Conservation (phyloP, 1,284 basidiomycete genomes). For the Leccinum subrobustum region DNA sequence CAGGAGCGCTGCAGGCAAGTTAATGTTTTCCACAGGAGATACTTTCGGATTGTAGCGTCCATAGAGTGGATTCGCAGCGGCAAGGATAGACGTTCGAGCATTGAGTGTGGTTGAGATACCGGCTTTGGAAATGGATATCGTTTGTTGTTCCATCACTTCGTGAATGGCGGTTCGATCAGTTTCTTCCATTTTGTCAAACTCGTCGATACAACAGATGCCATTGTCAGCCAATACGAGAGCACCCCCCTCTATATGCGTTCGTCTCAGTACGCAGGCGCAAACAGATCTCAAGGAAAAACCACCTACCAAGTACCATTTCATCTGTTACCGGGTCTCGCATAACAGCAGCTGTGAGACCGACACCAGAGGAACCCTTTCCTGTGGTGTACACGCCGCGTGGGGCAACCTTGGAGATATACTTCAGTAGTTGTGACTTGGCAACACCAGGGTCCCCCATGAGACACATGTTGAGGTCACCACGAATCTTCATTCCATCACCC, state of each 20-base stretch:
- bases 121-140: slow-evolving; percentile 98
- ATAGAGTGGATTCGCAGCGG: slow-evolving; percentile 97
- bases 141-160: slow-evolving; percentile 99
- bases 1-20: slow-evolving; percentile 93
- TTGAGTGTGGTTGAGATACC: slow-evolving; percentile 99
- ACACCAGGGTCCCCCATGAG: slow-evolving; percentile 99
- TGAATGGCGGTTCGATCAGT: slow-evolving; percentile 97
- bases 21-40: slow-evolving; percentile 99
- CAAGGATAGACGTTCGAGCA: slow-evolving; percentile 97
- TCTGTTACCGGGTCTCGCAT: slow-evolving; percentile 99
- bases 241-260: slow-evolving; percentile 80
- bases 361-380: slow-evolving; percentile 96
- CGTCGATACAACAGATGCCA: slow-evolving; percentile 99
- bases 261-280: slow-evolving; percentile 1
- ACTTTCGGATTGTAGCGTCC: slow-evolving; percentile 98
- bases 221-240: slow-evolving; percentile 98
- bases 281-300: not conserved
- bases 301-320: slow-evolving; percentile 96
- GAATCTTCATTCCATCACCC: slow-evolving; percentile 98
- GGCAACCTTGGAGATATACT: slow-evolving; percentile 98
- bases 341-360: slow-evolving; percentile 97
- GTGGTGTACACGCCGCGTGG: slow-evolving; percentile 98
- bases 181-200: slow-evolving; percentile 99
- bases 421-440: slow-evolving; percentile 96
- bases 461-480: slow-evolving; percentile 97